A percentile compares a stretch with the other conserved stretches of the same genome.
phyloP scores from a whole-genome alignment of 352 stramenopile genomes.

The Plasmopara viticola region DNA sequence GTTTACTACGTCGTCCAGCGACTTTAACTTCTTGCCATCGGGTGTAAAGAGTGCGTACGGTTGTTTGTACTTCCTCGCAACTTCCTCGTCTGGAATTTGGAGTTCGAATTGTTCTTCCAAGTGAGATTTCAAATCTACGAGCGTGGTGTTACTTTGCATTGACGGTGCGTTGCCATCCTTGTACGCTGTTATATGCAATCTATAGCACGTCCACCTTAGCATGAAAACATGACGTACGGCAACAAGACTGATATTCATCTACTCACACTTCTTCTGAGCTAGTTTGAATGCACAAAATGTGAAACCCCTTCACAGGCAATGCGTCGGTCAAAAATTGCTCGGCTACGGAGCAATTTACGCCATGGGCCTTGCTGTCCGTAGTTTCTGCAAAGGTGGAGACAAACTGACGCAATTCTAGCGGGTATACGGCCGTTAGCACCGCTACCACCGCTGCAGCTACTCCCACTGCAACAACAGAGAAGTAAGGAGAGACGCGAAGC shows the following conservation, averaged over 20 bases:
- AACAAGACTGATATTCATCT: constrained; percentile 3
- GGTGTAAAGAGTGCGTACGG: constrained; percentile 60
- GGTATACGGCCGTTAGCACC: constrained; percentile 15
- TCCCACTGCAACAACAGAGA: constrained; percentile 21
- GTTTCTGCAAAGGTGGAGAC: constrained; percentile 19
- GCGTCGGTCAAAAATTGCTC: constrained; percentile 46
- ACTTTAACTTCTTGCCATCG: constrained; percentile 36
- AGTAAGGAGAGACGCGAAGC: constrained; percentile 5
- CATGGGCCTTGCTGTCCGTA: constrained; percentile 1
- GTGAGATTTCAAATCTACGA: constrained; percentile 31
- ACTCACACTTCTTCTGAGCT: constrained; percentile 8
- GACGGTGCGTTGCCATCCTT: constrained; percentile 48
- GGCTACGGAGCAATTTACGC: constrained; percentile 31
- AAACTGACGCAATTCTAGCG: constrained; percentile 20
- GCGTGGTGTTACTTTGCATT: constrained; percentile 29
- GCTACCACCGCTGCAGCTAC: constrained; percentile 23
- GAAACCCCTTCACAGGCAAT: constrained; percentile 57
- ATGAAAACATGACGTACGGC: neutral
- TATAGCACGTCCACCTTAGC: constrained; percentile 15
- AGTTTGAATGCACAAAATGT: constrained; percentile 57
- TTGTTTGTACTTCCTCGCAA: constrained; percentile 55
- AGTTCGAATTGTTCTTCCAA: constrained; percentile 40
- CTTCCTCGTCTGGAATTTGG: constrained; percentile 10
- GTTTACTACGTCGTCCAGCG: constrained; percentile 34
- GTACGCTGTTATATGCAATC: constrained; percentile 41